Evolutionary conservation across 306 rosid genomes (phyloP).

Genomic region (Acacia crassicarpa): DNA sequence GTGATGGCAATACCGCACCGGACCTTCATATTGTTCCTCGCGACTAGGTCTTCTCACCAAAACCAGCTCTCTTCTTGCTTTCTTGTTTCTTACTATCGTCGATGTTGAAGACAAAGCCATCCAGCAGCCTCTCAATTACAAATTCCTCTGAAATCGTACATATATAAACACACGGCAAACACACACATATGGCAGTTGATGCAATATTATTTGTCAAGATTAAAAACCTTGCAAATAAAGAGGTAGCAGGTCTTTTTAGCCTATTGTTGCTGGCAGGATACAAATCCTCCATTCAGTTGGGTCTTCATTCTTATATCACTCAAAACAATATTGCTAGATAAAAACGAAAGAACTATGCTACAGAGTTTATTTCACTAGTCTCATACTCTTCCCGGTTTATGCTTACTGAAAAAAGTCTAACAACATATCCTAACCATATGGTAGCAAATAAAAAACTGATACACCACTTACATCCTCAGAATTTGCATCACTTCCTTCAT

Average conservation of each 20-base stretch:
- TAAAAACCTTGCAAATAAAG: too few relatives aligned
- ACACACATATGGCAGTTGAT: too few relatives aligned
- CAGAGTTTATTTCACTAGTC: neutral
- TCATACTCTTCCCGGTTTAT: slow-evolving; percentile 5
- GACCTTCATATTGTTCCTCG: too few relatives aligned
- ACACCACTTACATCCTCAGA: slow-evolving; percentile 82
- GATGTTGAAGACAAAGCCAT: too few relatives aligned
- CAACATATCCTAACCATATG: slow-evolving; percentile 14
- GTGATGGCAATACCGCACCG: too few relatives aligned
- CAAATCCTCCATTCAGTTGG: neutral
- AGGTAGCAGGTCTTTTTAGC: neutral
- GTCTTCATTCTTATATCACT: slow-evolving; percentile 2
- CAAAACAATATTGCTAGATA: neutral
- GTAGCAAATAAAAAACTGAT: slow-evolving; percentile 19
- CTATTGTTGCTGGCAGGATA: neutral
- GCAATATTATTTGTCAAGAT: too few relatives aligned
- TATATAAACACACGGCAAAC: too few relatives aligned
- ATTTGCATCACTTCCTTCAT: slow-evolving; percentile 92
- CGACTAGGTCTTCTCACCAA: too few relatives aligned
- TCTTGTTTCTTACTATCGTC: too few relatives aligned
- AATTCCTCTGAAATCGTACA: too few relatives aligned
- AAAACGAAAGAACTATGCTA: neutral
- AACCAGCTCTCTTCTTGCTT: too few relatives aligned
- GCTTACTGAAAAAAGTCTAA: slow-evolving; percentile 14
- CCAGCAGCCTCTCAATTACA: too few relatives aligned